Evolutionary conservation across 139 green algal species (phyloP).

Genomic region (Haematococcus lacustris): DNA sequence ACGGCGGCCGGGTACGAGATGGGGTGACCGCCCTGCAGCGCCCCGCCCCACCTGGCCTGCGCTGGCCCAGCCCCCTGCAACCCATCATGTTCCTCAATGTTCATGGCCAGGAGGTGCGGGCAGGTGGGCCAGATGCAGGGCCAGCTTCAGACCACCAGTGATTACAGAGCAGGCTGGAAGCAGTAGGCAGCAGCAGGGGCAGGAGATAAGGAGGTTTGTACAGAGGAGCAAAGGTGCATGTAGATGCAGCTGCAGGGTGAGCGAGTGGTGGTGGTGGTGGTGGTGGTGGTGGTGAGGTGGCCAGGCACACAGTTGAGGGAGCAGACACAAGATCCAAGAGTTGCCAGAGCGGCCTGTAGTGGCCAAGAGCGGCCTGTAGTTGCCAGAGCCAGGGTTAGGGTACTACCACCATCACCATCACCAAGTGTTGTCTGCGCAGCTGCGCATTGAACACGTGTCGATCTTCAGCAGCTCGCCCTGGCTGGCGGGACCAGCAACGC

Average conservation of each 20-base stretch:
- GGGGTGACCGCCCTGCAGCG: slow-evolving; percentile 17
- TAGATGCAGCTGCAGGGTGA: neutral
- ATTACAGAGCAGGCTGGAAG: neutral
- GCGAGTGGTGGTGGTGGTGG: neutral
- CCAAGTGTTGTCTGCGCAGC: neutral
- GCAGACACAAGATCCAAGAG: too few species aligned
- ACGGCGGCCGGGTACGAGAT: slow-evolving; percentile 25
- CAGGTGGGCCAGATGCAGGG: neutral
- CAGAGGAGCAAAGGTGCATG: neutral
- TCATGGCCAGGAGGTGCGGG: slow-evolving; percentile 4
- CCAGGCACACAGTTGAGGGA: neutral
- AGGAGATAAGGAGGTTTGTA: neutral
- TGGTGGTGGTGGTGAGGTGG: neutral
- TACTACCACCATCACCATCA: neutral
- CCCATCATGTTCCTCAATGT: slow-evolving; percentile 27
- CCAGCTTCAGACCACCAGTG: neutral
- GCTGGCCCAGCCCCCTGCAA: neutral
- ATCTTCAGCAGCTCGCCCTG: neutral
- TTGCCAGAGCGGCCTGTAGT: too few species aligned
- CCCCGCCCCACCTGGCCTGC: slow-evolving; percentile 11
- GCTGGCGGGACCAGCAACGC: neutral
- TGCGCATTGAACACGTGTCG: neutral
- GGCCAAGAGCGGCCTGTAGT: too few species aligned
- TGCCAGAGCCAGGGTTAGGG: too few species aligned
- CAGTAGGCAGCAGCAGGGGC: neutral